Evolutionary conservation across 108 stramenopile genomes (phyloP), one percentile per base, ranked within the genome.

Genomic region (Cyclostephanos tholiformis): DNA sequence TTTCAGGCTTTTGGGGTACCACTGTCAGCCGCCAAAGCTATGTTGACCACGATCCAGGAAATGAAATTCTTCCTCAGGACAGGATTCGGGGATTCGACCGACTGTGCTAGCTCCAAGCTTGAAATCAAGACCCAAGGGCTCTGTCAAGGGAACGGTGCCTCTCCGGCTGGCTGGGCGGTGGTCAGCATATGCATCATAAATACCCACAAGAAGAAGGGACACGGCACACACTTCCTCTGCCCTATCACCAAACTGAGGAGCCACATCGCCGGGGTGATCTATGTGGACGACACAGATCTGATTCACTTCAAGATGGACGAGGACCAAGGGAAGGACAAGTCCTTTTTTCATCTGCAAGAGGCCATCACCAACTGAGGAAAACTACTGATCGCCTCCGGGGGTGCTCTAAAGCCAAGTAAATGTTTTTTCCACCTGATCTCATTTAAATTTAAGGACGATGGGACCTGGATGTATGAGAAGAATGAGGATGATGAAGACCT

Each of bases 371-470:
- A 26, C 20, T 71, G 71, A 59, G 71, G 71, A n/a, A 50, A 61
- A 5, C 48, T 71, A 7, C 38, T 71, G 4, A 46, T 71, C 3
- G 71, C 71, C 1, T 23, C 71, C 17, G 71, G 71, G 1, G 71
- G 71, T 0, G 20, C 71, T 11, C 38, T 58, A 8, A 71, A 71
- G 20, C 58, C 72, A 26, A 11, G 1, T 7, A 65, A 65, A 39
- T 65, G 63, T 12, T 65, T 65, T 16, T 65, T 38, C 39, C 62
- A 63, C 27, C 72, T 73, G 14, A 73, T 73, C 2, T 63, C 62
- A 35, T 73, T 73, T 30, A 4, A 22, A 2, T 73, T 12, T 12
- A 23, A 32, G 6, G 9, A 23, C 25, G 27, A 73, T 20, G 72
- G 72, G 0, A 55, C 49, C 26, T 73, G 72, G 72, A 13, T 3